Evolutionary conservation across 2,329 filamentous ascomycete genomes (phyloP).

Genomic region (Trichoderma koningiopsis): DNA sequence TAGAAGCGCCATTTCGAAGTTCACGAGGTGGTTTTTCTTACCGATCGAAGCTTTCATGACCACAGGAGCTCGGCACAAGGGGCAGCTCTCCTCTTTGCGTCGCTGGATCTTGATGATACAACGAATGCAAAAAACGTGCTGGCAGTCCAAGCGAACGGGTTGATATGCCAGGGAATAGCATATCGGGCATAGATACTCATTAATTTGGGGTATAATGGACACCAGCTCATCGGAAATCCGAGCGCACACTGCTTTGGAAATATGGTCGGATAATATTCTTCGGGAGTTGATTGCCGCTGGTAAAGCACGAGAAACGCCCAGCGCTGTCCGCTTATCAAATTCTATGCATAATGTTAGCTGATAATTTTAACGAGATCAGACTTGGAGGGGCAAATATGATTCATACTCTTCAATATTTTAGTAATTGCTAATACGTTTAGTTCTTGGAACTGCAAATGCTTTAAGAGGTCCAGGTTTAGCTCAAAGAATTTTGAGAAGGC

Average conservation of each 20-base stretch:
- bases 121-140: slow-evolving; percentile 80
- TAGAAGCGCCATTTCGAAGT: not conserved
- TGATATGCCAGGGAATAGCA: slow-evolving; percentile 80
- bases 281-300: slow-evolving; percentile 60
- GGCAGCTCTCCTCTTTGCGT: slow-evolving; percentile 67
- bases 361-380: not conserved
- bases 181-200: slow-evolving; percentile 81
- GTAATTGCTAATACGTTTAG: slow-evolving; percentile 75
- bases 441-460: slow-evolving; percentile 80
- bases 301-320: slow-evolving; percentile 67
- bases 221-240: slow-evolving; percentile 74
- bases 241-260: slow-evolving; percentile 75
- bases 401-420: slow-evolving; percentile 82
- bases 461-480: slow-evolving; percentile 76
- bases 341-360: slow-evolving; percentile 52
- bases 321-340: slow-evolving; percentile 82
- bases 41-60: slow-evolving; percentile 70
- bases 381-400: not conserved
- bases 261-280: slow-evolving; percentile 63
- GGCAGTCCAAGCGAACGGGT: slow-evolving; percentile 74
- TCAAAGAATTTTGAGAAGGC: slow-evolving; percentile 70
- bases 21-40: slow-evolving; percentile 40
- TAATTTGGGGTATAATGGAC: slow-evolving; percentile 74
- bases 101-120: slow-evolving; percentile 81
- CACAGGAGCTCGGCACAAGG: slow-evolving; percentile 72